Percentiles rank a stretch among this genome's conserved stretches.
These are phyloP conservation scores for Yamadazyma philogaea DNA, from an alignment of 805 yeast genomes.

Conservation along the genomic window DNA sequence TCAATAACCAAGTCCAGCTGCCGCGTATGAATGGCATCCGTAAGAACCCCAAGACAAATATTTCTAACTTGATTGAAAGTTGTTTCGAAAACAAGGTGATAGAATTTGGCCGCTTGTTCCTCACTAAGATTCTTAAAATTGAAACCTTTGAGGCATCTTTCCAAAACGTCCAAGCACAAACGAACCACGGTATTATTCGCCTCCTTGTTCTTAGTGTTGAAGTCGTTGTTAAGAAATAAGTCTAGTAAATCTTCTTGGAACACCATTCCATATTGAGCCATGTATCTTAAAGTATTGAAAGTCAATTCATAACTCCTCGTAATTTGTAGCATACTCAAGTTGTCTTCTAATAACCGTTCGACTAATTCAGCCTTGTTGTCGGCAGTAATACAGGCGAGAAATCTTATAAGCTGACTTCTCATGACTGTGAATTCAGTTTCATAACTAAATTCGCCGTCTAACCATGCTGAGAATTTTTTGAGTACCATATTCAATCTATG, in stretches of 20 bases:
- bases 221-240: constrained; percentile 29
- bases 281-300: constrained; percentile 41
- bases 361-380: constrained; percentile 8
- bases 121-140: constrained; percentile 3
- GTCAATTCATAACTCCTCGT: constrained; percentile 42
- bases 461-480: constrained; percentile 52
- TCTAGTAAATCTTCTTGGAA: constrained; percentile 41
- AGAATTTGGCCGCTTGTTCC: constrained; percentile 25
- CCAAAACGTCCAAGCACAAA: constrained; percentile 35
- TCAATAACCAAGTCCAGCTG: constrained; percentile 66
- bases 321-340: constrained; percentile 38
- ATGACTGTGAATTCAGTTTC: constrained; percentile 51
- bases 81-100: constrained; percentile 23
- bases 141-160: constrained; percentile 21
- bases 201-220: constrained; percentile 17
- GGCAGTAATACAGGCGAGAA: constrained; percentile 26
- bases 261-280: constrained; percentile 4
- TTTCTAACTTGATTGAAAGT: constrained; percentile 37
- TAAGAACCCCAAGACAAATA: constrained; percentile 39
- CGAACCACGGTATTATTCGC: constrained; percentile 29
- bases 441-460: constrained; percentile 60
- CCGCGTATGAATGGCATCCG: constrained; percentile 35
- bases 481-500: constrained; percentile 66
- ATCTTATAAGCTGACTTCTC: constrained; percentile 50
- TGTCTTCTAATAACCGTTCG: constrained; percentile 32